These are phyloP conservation scores for Leishmania arabica DNA, from an alignment of 208 protist genomes.

Conservation along the genomic window DNA sequence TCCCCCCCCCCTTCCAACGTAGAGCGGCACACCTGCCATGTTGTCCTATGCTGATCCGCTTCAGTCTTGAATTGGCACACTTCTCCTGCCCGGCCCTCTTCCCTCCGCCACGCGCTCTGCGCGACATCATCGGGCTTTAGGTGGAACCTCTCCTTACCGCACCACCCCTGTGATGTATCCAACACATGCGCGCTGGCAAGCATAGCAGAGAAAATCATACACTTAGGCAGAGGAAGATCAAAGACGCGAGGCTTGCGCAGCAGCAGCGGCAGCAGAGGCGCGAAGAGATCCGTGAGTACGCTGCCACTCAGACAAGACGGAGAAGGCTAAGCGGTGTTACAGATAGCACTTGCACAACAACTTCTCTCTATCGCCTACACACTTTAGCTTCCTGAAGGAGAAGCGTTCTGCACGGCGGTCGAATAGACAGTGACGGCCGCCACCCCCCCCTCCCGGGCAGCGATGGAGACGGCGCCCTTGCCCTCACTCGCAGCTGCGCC, in stretches of 20 bases:
- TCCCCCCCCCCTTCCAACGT: background rate
- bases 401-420: background rate
- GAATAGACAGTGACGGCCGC: background rate
- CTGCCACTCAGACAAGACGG: background rate
- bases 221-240: background rate
- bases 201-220: background rate
- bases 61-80: background rate
- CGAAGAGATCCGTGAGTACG: background rate
- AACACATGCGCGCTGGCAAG: background rate
- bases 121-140: background rate
- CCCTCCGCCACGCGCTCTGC: background rate
- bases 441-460: background rate
- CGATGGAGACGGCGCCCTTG: slow-evolving; percentile 9
- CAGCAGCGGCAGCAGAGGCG: slow-evolving; percentile 8
- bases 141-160: background rate
- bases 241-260: background rate
- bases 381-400: background rate
- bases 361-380: background rate
- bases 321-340: background rate
- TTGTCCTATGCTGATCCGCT: background rate
- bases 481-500: background rate
- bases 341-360: background rate
- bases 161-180: background rate
- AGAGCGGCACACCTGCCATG: background rate
- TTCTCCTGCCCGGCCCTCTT: background rate